These are phyloP conservation scores for Crithidia thermophila DNA, from an alignment of 208 protist species.

Conservation along the genomic window DNA sequence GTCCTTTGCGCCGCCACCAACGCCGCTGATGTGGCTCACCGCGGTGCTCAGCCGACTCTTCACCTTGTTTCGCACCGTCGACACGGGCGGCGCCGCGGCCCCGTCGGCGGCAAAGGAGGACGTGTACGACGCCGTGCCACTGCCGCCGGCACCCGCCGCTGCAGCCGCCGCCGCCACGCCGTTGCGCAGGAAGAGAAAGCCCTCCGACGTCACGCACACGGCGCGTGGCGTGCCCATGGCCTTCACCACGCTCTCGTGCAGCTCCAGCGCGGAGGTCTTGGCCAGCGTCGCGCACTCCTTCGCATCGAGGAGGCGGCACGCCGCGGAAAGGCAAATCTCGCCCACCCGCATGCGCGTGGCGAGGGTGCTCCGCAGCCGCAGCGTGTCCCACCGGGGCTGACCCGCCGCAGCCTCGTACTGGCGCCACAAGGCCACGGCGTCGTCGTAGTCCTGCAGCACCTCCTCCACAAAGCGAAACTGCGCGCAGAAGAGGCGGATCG, in stretches of 20 bases:
- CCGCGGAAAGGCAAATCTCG: constrained; percentile 32
- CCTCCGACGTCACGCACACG: constrained; percentile 39
- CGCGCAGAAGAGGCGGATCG: constrained; percentile 30
- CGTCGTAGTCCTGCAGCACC: constrained; percentile 61
- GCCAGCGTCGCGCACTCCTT: constrained; percentile 35
- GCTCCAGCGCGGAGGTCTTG: constrained; percentile 13
- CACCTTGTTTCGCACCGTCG: background rate
- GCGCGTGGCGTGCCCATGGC: constrained; percentile 25
- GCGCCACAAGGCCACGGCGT: constrained; percentile 35
- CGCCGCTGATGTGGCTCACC: constrained; percentile 22
- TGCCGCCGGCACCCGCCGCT: background rate
- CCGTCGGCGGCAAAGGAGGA: too few relatives aligned
- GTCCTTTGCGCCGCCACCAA: constrained; percentile 3
- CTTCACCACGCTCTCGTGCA: constrained; percentile 10
- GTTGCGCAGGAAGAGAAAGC: constrained; percentile 40
- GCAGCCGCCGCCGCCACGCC: constrained; percentile 6
- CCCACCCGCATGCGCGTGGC: constrained; percentile 20
- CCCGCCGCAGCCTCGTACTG: background rate
- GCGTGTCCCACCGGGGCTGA: constrained; percentile 19
- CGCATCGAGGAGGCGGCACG: constrained; percentile 41
- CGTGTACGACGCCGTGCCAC: too few relatives aligned
- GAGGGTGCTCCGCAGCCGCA: constrained; percentile 28
- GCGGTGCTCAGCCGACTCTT: constrained; percentile 8
- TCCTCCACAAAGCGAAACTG: constrained; percentile 72
- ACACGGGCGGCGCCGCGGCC: background rate